Conservation (phyloP, 2,329 filamentous ascomycete species). For the Fusarium nygamai region DNA sequence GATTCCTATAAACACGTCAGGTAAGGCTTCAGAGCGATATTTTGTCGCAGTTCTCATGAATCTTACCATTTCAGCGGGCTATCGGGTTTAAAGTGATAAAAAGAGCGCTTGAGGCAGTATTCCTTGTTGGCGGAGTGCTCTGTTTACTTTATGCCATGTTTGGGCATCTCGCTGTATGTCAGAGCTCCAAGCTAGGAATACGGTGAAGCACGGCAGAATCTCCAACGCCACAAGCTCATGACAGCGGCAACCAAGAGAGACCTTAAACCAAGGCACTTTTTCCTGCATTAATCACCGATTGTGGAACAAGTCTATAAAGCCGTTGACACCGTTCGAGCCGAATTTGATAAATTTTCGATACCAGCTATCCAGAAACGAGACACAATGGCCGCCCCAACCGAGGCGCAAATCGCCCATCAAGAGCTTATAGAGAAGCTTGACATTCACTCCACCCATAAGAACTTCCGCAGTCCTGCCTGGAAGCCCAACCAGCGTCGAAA, state of each 20-base stretch:
- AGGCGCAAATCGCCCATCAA: constrained; percentile 83
- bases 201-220: constrained; percentile 51
- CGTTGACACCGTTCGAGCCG: neutral
- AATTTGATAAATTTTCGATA: neutral
- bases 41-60: neutral
- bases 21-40: neutral
- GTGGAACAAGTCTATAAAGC: neutral
- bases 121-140: constrained; percentile 14
- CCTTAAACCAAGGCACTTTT: neutral
- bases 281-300: neutral
- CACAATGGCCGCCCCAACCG: constrained; percentile 72
- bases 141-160: constrained; percentile 36
- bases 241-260: neutral
- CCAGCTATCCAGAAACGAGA: constrained; percentile 16
- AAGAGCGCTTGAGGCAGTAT: neutral
- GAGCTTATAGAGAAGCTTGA: constrained; percentile 90
- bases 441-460: constrained; percentile 85
- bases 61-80: constrained; percentile 21
- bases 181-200: constrained; percentile 7
- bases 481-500: constrained; percentile 94
- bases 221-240: constrained; percentile 23
- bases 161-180: neutral
- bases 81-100: neutral
- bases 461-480: constrained; percentile 91
- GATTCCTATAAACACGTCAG: constrained; percentile 71